These are phyloP conservation scores for Eutrema japonicum DNA, from an alignment of 345 rosid species.

Conservation along the genomic window DNA sequence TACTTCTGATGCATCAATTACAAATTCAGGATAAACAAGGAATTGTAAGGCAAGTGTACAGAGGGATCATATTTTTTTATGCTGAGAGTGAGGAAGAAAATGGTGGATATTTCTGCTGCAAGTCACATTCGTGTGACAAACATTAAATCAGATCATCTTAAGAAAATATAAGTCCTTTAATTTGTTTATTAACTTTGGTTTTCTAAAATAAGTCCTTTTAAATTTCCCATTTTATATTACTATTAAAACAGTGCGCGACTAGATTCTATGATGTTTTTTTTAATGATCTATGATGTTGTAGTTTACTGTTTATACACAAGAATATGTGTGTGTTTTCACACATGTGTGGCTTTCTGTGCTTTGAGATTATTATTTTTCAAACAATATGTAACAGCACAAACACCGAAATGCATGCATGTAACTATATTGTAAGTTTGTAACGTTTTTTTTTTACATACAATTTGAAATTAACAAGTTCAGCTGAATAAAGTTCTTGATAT, in stretches of 20 bases:
- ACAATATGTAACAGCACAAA: background rate
- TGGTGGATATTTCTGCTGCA: conserved; percentile 85
- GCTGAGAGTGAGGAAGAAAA: conserved; percentile 75
- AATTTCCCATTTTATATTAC: background rate
- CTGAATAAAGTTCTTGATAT: background rate
- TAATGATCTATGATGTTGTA: conserved; percentile 3
- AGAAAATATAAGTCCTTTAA: background rate
- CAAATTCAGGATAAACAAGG: conserved; percentile 85
- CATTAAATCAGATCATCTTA: too few relatives aligned
- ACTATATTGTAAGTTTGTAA: background rate
- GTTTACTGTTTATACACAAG: conserved; percentile 10
- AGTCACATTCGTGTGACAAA: conserved; percentile 64
- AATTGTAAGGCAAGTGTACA: conserved; percentile 76
- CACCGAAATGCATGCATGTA: conserved; percentile 1
- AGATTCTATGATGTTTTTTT: background rate
- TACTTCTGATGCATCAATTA: conserved; percentile 20
- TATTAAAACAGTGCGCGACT: background rate
- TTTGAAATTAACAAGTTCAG: too few relatives aligned
- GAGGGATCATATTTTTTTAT: conserved; percentile 73
- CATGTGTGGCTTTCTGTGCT: background rate
- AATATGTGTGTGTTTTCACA: background rate
- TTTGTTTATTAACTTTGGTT: background rate
- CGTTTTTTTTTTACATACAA: background rate
- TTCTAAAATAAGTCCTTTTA: background rate
- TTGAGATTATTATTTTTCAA: background rate